Evolutionary conservation across 2,329 filamentous ascomycete species (phyloP), one percentile per base, ranked within the genome.

Genomic region (Alternaria metachromatica): DNA sequence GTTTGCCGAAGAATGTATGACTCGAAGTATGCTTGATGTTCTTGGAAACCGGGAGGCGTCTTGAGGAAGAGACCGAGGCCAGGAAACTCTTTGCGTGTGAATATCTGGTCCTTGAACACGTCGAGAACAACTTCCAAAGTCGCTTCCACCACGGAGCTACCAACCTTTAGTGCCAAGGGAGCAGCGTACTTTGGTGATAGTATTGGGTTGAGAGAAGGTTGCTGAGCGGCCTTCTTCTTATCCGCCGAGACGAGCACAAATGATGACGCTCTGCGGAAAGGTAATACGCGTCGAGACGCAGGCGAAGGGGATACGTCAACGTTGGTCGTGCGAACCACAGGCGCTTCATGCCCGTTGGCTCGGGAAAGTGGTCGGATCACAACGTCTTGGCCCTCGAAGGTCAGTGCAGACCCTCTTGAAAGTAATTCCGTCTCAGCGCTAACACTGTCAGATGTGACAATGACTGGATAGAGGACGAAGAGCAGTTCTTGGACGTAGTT

Each of bases 11-110:
- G 83, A 4, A 98, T 83, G 75, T 94, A 97, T 0, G 96, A 97
- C 76, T 97, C 93, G 69, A 99, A 97, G 77, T 94, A 97, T 0
- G 94, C 93, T 73, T 97, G 94, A 71, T 98, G 94, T 76, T 98
- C 96, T 70, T 95, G 89, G 73, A 97, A 97, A 0, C 95, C 94
- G 1, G 96, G 93, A 2, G 96, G 96, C 0, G 95, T 91, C 77
- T 96, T 97, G 57, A 92, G 83, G 74, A 93, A 97, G 10, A 99
- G 82, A 0, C 91, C 90, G 57, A 99, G 92, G 0, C 96, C 95
- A 3, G 90, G 86, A 75, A 98, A 99, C 57, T 99, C 96, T 76
- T 97, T 97, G 25, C 93, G 89, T 28, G 87, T 87, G 45, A 97
- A 87, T 0, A 98, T 83, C 71, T 98, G 93, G 72, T 97, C 94